phyloP scores from a whole-genome alignment of 345 rosid genomes.

The Lepidium aucheri region DNA sequence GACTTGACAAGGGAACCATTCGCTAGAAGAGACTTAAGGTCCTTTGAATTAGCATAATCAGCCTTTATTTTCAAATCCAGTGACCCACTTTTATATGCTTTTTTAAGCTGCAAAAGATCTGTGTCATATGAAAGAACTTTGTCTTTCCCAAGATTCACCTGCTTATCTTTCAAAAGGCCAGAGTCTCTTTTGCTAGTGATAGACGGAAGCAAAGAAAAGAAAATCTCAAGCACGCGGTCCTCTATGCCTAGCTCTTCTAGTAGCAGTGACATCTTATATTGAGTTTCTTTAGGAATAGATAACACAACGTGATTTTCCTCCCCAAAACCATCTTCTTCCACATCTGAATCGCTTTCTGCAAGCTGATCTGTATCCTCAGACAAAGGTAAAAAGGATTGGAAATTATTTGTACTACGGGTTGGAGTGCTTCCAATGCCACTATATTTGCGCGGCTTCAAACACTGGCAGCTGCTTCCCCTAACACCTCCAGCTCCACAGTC shows the following conservation, averaged over 20 bases:
- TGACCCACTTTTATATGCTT: constrained; percentile 98
- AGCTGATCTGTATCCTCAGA: constrained; percentile 78
- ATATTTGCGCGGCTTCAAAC: constrained; percentile 92
- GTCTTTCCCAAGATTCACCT: constrained; percentile 60
- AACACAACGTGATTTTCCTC: constrained; percentile 45
- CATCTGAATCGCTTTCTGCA: constrained; percentile 84
- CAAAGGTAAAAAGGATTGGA: constrained; percentile 69
- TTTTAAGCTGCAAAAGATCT: constrained; percentile 88
- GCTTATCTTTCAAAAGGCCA: constrained; percentile 59
- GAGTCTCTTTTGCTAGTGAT: constrained; percentile 68
- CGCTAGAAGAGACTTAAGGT: constrained; percentile 75
- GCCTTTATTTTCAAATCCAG: constrained; percentile 93
- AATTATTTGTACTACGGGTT: constrained; percentile 43
- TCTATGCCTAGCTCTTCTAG: constrained; percentile 82
- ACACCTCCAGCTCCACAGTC: constrained; percentile 99
- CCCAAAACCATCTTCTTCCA: constrained; percentile 69
- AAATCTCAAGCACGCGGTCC: constrained; percentile 60
- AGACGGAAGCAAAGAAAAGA: constrained; percentile 68
- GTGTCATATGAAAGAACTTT: constrained; percentile 66
- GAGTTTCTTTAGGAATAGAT: constrained; percentile 66
- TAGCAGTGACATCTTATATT: constrained; percentile 50
- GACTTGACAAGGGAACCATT: constrained; percentile 92
- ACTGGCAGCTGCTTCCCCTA: constrained; percentile 92
- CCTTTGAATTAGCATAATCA: constrained; percentile 90
- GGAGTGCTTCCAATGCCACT: constrained; percentile 54